phyloP scores from a whole-genome alignment of 1,139 yeast species.

The Arxiozyma heterogenica region DNA sequence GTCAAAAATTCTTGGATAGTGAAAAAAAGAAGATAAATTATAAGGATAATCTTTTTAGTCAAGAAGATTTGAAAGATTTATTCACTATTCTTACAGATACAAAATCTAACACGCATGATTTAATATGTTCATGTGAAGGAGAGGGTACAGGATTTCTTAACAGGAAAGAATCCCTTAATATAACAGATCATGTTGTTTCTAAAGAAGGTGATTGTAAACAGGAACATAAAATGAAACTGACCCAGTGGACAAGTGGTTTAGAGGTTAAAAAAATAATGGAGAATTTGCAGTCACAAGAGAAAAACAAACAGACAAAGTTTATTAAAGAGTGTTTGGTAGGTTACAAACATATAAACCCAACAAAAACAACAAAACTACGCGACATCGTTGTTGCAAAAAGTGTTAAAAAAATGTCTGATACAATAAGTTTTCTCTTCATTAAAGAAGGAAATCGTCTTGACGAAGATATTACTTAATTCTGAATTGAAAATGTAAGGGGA shows the following conservation, averaged over 20 bases:
- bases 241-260: slow-evolving; percentile 45
- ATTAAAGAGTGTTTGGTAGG: slow-evolving; percentile 52
- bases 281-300: slow-evolving; percentile 25
- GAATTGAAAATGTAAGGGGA: not conserved
- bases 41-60: slow-evolving; percentile 46
- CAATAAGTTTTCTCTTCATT: slow-evolving; percentile 24
- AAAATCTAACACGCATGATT: slow-evolving; percentile 70
- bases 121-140: slow-evolving; percentile 63
- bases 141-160: slow-evolving; percentile 24
- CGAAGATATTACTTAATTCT: not conserved
- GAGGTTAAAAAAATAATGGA: slow-evolving; percentile 35
- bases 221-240: slow-evolving; percentile 1
- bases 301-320: slow-evolving; percentile 31
- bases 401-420: slow-evolving; percentile 8
- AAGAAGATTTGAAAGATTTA: slow-evolving; percentile 62
- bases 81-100: slow-evolving; percentile 52
- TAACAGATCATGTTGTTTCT: slow-evolving; percentile 1
- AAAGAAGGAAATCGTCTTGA: slow-evolving; percentile 14
- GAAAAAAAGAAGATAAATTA: slow-evolving; percentile 29
- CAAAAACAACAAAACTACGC: slow-evolving; percentile 8
- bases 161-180: slow-evolving; percentile 11
- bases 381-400: slow-evolving; percentile 22
- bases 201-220: not conserved
- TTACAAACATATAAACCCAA: slow-evolving; percentile 54
- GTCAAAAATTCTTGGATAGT: slow-evolving; percentile 53